Base-by-base conservation (phyloP, 2,329 filamentous ascomycete species). In the Coniochaeta ligniaria region DNA sequence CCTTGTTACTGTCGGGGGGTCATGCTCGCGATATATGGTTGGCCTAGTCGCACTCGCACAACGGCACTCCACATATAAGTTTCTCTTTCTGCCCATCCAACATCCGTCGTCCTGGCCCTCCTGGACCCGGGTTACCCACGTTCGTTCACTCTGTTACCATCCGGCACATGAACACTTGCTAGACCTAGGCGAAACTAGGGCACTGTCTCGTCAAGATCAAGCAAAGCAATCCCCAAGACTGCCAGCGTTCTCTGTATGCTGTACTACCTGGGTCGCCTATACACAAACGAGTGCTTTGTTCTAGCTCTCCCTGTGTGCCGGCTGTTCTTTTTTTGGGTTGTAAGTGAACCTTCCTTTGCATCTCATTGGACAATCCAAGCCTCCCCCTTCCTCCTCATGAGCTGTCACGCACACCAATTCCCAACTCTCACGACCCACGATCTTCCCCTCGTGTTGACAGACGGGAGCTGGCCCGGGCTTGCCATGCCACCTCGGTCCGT, bases 281-380 rank as follows among this genome's bases (percentile, higher is more conserved):
- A 17, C 20, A n/a, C 47, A 31, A 5, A 52, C 47, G 7, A n/a
- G 26, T 24, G 16, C 43, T 31, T 50, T 26, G 47, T n/a, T 43
- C 43, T 4, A 47, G 43, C 20, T 26, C 22, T 14, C 22, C 20
- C 12, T 24, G 6, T 47, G 22, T 47, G 26, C 43, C 20, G 47
- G 22, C 54, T 57, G 54, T 20, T 57, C 54, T 57, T 35, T 35
- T 35, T 57, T 57, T 38, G 54, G 54, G 33, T 41, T 57, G 54
- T 57, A 57, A 57, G 54, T 57, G 54, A 22, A 14, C 7, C 31
- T 57, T 36, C 22, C 28, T 28, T 38, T n/a, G 36, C 38, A 24
- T 58, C 26, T 58, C 38, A 58, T 58, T 58, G 56, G 56, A 36
- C 56, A 45, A 45, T 45, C 24, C 56, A 57, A 1, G 7, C 24